Evolutionary conservation across 345 rosid species (phyloP).

Genomic region (Salix brachista): DNA sequence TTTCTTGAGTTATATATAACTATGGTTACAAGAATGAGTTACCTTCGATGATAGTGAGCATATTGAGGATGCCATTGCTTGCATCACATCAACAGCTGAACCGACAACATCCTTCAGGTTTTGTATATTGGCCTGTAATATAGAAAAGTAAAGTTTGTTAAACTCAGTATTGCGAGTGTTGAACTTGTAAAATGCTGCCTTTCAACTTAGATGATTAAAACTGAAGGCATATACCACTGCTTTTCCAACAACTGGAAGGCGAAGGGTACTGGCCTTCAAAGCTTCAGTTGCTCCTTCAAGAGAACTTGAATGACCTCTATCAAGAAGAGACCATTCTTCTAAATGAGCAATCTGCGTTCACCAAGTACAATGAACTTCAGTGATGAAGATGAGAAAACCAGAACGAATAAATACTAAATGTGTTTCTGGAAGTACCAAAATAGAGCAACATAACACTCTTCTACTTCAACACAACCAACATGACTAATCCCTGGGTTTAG

Average conservation of each 20-base stretch:
- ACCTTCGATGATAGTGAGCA: slow-evolving; percentile 62
- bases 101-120: slow-evolving; percentile 78
- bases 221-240: slow-evolving; percentile 44
- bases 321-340: slow-evolving; percentile 75
- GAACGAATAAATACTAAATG: neutral
- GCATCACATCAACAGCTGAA: slow-evolving; percentile 83
- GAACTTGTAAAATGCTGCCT: neutral
- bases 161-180: slow-evolving; percentile 3
- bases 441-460: slow-evolving; percentile 3
- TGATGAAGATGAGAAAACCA: slow-evolving; percentile 4
- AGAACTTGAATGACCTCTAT: slow-evolving; percentile 64
- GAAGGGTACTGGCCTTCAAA: slow-evolving; percentile 89
- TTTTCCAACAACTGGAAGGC: slow-evolving; percentile 82
- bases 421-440: neutral
- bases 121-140: slow-evolving; percentile 61
- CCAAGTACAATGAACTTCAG: slow-evolving; percentile 12
- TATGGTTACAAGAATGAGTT: slow-evolving; percentile 6
- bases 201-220: neutral
- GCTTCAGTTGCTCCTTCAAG: slow-evolving; percentile 82
- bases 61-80: slow-evolving; percentile 74
- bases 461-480: neutral
- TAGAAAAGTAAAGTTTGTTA: slow-evolving; percentile 8
- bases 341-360: slow-evolving; percentile 51
- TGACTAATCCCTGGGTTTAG: neutral
- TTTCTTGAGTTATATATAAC: neutral